Base-by-base conservation (phyloP, 768 basidiomycete genomes). In the Lentinula boryana region DNA sequence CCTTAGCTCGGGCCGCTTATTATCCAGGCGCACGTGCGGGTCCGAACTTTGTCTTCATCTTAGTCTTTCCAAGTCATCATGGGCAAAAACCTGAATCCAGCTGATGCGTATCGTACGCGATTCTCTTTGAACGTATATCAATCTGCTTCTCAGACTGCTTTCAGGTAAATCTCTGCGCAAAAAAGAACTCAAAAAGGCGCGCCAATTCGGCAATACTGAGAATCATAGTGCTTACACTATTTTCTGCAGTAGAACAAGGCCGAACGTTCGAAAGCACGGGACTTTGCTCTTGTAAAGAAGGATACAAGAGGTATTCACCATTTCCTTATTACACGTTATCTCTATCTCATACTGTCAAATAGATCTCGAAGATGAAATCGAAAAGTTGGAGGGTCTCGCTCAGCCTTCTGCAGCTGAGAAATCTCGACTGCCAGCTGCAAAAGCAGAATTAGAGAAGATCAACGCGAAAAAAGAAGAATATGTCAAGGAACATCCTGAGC, bases 151-250 rank as follows among this genome's bases (percentile, higher is more conserved):
- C 56, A 50, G 35, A 60, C 32, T 23, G 3, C 32, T 38, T 36
- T 27, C 66, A 97, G 95, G 95, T 59, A 98, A 98, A 75, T 87
- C 92, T 3, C 88, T 88, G 70, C 82, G 93, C 62, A 95, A 94
- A 73, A 98, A 95, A 71, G 96, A 99, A 71, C 77, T 98, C 48
- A 96, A 96, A 77, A 96, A 94, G 88, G 94, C 87, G 74, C 65
- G 84, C 64, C 38, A 32, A 5, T 64, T 64, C 50, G 63, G 60
- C 52, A 63, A 62, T 49, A 48, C 53, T 70, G 52, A 46, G 46
- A 58, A 57, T 57, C 56, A 43, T 41, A 13, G 40, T 38, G 21
- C 16, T 56, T 10, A 36, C 35, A 31, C 21, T 40, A 12, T 40
- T 62, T 60, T 66, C 56, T 80, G 74, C 74, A 85, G 83, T 88